Conservation (phyloP, 2,329 filamentous ascomycete genomes). For the Gaeumannomyces tritici region DNA sequence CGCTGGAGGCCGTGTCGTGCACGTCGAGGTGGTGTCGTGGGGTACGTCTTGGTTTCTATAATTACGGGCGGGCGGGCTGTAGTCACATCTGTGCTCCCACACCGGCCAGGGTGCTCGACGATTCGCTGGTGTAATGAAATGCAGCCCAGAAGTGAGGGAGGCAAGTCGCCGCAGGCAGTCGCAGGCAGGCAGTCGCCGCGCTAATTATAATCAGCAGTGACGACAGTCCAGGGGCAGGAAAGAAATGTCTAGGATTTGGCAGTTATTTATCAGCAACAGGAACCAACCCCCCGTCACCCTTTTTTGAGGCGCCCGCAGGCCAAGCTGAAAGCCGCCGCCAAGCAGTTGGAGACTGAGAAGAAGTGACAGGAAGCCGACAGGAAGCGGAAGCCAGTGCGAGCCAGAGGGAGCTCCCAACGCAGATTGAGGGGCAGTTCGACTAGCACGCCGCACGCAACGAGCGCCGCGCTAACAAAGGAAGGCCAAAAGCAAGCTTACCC, state of each 20-base stretch:
- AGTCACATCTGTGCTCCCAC: constrained; percentile 4
- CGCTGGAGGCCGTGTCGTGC: neutral
- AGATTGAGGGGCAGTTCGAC: neutral
- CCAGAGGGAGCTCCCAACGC: no score
- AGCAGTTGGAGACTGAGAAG: neutral
- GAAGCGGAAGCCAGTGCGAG: no score
- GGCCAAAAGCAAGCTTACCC: neutral
- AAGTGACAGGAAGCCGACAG: no score
- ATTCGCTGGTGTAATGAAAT: neutral
- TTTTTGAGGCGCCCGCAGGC: no score
- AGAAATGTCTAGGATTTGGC: neutral
- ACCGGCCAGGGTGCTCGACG: neutral
- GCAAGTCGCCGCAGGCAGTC: no score
- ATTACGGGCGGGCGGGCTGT: constrained; percentile 1
- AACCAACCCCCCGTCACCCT: neutral
- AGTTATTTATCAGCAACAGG: neutral
- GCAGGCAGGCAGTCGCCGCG: no score
- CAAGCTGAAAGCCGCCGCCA: neutral
- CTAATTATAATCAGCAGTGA: neutral
- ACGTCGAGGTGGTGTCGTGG: neutral
- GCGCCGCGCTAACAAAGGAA: no score
- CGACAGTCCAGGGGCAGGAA: neutral
- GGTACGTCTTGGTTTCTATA: constrained; percentile 1
- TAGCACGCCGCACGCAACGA: neutral
- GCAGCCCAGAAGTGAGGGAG: neutral